Conservation (phyloP, 495 filamentous ascomycete genomes). For the Aspergillus affinis region DNA sequence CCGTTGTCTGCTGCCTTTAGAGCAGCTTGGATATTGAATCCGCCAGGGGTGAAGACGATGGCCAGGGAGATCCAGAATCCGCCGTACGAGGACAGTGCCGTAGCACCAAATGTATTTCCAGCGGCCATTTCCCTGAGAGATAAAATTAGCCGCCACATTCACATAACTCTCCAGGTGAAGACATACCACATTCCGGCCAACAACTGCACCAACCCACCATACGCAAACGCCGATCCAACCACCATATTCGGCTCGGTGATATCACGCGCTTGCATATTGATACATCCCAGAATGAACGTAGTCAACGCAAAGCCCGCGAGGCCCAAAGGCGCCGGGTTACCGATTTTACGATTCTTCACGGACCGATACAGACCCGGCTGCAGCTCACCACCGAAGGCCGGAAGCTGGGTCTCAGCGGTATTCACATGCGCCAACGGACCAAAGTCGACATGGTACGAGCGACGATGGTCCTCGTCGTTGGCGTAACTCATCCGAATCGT, state of each 20-base stretch:
- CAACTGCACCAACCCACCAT: conserved; percentile 79
- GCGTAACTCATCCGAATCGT: not conserved
- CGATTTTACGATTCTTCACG: conserved; percentile 65
- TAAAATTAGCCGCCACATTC: too few species aligned
- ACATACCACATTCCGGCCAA: conserved; percentile 90
- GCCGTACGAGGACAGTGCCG: conserved; percentile 86
- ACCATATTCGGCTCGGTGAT: conserved; percentile 57
- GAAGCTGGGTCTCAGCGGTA: not conserved
- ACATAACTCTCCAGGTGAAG: too few species aligned
- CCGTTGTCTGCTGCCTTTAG: conserved; percentile 37
- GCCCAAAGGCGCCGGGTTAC: conserved; percentile 75
- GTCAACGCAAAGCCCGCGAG: conserved; percentile 81
- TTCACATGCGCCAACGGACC: not conserved
- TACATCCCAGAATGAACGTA: conserved; percentile 75
- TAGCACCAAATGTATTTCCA: conserved; percentile 90
- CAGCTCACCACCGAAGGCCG: not conserved
- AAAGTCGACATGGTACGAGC: not conserved
- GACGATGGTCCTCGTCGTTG: not conserved
- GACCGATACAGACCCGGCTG: conserved; percentile 12
- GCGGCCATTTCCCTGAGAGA: conserved; percentile 29
- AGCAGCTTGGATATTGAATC: conserved; percentile 46
- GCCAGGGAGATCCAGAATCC: conserved; percentile 88
- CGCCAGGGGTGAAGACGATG: conserved; percentile 72
- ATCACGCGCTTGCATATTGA: conserved; percentile 64
- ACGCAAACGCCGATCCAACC: conserved; percentile 63